A percentile compares a stretch with the other conserved stretches of the same genome.
Conservation (phyloP, 768 basidiomycete species). For the Leucosporidium creatinivorum region DNA sequence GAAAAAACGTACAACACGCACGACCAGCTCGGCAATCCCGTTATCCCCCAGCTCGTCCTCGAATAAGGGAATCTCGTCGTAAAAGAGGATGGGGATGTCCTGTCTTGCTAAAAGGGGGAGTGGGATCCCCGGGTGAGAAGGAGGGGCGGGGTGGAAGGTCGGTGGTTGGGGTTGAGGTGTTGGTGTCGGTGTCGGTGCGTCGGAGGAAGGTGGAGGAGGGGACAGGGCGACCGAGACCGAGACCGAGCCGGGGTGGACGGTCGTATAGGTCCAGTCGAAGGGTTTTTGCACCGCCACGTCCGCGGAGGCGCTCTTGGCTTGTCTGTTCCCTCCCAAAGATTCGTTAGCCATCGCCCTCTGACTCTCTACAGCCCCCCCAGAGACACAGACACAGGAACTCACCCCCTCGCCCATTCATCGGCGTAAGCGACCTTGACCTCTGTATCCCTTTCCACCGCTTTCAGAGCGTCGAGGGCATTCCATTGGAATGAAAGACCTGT, state of each 20-base stretch:
- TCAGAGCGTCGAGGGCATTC: conserved; percentile 60
- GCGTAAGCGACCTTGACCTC: conserved; percentile 89
- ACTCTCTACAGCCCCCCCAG: not conserved
- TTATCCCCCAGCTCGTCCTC: conserved; percentile 98
- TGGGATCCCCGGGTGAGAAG: conserved; percentile 53
- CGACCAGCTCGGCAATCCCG: conserved; percentile 73
- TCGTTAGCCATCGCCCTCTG: not conserved
- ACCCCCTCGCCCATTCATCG: conserved; percentile 69
- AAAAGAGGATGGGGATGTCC: conserved; percentile 89
- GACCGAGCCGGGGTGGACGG: conserved; percentile 60
- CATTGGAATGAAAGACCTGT: conserved; percentile 63
- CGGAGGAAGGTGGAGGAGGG: not conserved
- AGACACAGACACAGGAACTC: conserved; percentile 43
- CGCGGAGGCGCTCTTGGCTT: conserved; percentile 37
- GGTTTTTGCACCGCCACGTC: conserved; percentile 68
- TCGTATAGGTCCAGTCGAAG: conserved; percentile 98
- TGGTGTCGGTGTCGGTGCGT: no score
- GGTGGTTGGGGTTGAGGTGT: not conserved
- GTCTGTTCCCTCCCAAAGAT: not conserved
- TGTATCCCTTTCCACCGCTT: conserved; percentile 62
- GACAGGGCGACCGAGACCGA: not conserved
- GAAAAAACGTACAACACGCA: conserved; percentile 64
- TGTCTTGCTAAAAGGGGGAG: conserved; percentile 74
- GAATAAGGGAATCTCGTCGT: conserved; percentile 86
- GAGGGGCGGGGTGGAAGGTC: conserved; percentile 34